Evolutionary conservation across 169 alveolate genomes (phyloP).

Genomic region (Cryptosporidium xiaoi): DNA sequence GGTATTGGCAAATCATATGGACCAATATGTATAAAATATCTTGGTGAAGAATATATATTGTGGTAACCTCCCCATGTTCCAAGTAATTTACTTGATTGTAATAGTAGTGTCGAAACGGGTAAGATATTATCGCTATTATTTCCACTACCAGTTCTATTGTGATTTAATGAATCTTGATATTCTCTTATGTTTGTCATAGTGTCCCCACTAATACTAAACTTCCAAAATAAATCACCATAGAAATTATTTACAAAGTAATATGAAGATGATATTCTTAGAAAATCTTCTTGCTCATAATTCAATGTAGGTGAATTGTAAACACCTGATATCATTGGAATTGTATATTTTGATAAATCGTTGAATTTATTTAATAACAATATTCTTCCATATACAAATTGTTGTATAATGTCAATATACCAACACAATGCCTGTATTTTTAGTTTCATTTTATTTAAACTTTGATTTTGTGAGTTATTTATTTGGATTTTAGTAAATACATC

Average conservation of each 20-base stretch:
- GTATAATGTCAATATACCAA: slow-evolving; percentile 65
- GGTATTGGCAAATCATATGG: slow-evolving; percentile 70
- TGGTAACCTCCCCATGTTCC: slow-evolving; percentile 67
- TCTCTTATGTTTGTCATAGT: not conserved
- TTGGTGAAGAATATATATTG: slow-evolving; percentile 67
- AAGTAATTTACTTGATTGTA: slow-evolving; percentile 49
- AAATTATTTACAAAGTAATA: slow-evolving; percentile 34
- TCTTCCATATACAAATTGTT: slow-evolving; percentile 63
- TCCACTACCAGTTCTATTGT: not conserved
- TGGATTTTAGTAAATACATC: slow-evolving; percentile 46
- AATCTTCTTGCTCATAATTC: slow-evolving; percentile 76
- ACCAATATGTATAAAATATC: slow-evolving; percentile 56
- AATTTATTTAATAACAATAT: slow-evolving; percentile 65
- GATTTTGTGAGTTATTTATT: not conserved
- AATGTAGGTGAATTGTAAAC: slow-evolving; percentile 77
- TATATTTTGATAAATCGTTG: slow-evolving; percentile 64
- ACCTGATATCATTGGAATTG: slow-evolving; percentile 78
- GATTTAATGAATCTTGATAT: not conserved
- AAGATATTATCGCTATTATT: not conserved
- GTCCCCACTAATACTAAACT: not conserved
- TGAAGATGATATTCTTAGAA: slow-evolving; percentile 71
- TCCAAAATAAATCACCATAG: slow-evolving; percentile 67
- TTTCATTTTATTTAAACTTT: not conserved
- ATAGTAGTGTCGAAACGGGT: slow-evolving; percentile 6
- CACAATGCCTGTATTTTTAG: slow-evolving; percentile 14